Percentiles rank a stretch among this genome's conserved stretches.
Evolutionary conservation across 768 basidiomycete species (phyloP).

Genomic region (Tylopilus subfusipes): DNA sequence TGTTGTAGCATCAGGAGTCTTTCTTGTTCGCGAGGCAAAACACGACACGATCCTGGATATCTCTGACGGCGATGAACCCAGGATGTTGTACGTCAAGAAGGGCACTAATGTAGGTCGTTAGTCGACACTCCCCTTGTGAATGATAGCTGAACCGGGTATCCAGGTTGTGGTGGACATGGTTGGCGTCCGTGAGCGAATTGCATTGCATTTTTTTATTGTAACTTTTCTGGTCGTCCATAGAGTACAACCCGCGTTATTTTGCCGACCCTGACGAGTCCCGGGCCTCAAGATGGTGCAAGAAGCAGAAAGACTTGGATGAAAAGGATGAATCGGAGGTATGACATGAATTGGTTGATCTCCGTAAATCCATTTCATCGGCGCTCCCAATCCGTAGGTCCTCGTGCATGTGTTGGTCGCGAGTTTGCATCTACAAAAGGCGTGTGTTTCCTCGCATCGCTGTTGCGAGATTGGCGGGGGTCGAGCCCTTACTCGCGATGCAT

Average conservation of each 20-base stretch:
- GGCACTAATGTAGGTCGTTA: slow-evolving; percentile 18
- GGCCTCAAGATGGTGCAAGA: slow-evolving; percentile 38
- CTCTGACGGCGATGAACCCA: slow-evolving; percentile 14
- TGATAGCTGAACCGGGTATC: background rate
- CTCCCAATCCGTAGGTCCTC: slow-evolving; percentile 36
- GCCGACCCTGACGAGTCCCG: slow-evolving; percentile 35
- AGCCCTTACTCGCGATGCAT: slow-evolving; percentile 36
- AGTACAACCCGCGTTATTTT: slow-evolving; percentile 36
- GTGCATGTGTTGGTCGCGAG: slow-evolving; percentile 51
- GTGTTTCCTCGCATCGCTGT: slow-evolving; percentile 47
- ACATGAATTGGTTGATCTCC: background rate
- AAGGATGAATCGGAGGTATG: slow-evolving; percentile 19
- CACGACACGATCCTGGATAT: slow-evolving; percentile 26
- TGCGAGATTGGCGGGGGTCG: slow-evolving; percentile 50
- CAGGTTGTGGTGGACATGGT: slow-evolving; percentile 30
- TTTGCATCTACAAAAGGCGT: slow-evolving; percentile 54
- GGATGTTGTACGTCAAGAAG: slow-evolving; percentile 20
- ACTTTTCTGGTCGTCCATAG: slow-evolving; percentile 16
- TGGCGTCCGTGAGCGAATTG: slow-evolving; percentile 24
- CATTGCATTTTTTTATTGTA: background rate
- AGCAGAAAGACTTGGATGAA: background rate
- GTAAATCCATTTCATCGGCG: background rate
- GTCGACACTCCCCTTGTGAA: background rate
- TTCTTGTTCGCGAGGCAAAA: slow-evolving; percentile 29
- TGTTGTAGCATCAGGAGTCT: slow-evolving; percentile 26